Conservation (phyloP, 306 rosid genomes). For the Gastrolobium villosum region DNA sequence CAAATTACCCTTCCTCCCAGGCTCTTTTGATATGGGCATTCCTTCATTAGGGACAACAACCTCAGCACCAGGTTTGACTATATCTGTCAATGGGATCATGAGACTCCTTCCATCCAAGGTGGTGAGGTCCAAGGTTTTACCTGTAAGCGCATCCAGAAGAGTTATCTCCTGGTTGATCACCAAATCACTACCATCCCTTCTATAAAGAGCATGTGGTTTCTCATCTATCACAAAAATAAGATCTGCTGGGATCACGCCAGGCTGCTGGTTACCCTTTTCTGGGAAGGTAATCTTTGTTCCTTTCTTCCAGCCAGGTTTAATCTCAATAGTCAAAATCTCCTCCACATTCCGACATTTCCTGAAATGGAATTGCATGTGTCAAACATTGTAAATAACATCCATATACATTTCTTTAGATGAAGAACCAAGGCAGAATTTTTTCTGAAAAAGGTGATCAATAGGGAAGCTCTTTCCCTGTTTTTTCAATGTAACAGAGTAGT, state of each 20-base stretch:
- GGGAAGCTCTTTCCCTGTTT: constrained; percentile 19
- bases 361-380: constrained; percentile 55
- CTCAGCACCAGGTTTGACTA: constrained; percentile 82
- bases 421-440: constrained; percentile 14
- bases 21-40: constrained; percentile 93
- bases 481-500: constrained; percentile 19
- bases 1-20: constrained; percentile 88
- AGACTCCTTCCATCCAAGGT: constrained; percentile 86
- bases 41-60: constrained; percentile 79
- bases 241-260: constrained; percentile 88
- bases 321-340: constrained; percentile 90
- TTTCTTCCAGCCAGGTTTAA: constrained; percentile 97
- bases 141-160: constrained; percentile 90
- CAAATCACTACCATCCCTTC: constrained; percentile 90
- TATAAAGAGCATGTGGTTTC: constrained; percentile 84
- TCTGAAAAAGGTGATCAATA: constrained; percentile 18
- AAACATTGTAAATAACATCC: constrained; percentile 42
- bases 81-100: constrained; percentile 64
- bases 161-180: constrained; percentile 83
- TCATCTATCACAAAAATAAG: constrained; percentile 86
- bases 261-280: constrained; percentile 93
- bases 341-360: constrained; percentile 71
- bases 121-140: constrained; percentile 73
- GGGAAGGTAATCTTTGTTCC: constrained; percentile 95
- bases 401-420: not conserved